Evolutionary conservation across 768 basidiomycete species (phyloP).

Genomic region (Fomitopsis pulvina): DNA sequence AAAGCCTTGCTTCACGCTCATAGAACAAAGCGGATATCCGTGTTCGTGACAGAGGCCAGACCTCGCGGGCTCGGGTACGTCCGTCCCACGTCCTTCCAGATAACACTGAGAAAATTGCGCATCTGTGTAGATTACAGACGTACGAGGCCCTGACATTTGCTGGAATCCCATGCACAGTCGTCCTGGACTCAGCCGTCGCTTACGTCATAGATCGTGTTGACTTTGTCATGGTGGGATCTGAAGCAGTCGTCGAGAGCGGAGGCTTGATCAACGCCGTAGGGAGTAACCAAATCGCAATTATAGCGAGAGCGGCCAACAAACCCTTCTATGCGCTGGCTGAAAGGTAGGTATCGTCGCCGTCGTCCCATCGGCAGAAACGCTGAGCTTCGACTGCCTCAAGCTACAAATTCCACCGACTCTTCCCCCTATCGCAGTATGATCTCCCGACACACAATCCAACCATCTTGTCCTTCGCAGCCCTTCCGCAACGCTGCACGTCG

Average conservation of each 20-base stretch:
- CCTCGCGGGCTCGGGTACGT: constrained; percentile 83
- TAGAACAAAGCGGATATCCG: constrained; percentile 87
- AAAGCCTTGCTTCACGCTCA: constrained; percentile 88
- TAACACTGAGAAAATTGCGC: constrained; percentile 5
- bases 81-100: constrained; percentile 9
- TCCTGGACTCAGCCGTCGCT: constrained; percentile 93
- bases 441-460: constrained; percentile 74
- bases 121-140: constrained; percentile 70
- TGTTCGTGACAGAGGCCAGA: constrained; percentile 95
- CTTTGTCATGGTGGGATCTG: constrained; percentile 93
- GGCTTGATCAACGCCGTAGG: constrained; percentile 90
- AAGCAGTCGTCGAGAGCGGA: constrained; percentile 97
- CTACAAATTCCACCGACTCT: constrained; percentile 96
- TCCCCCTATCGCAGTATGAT: constrained; percentile 89
- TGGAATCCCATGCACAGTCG: constrained; percentile 92
- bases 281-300: constrained; percentile 93
- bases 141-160: constrained; percentile 77
- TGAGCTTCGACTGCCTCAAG: constrained; percentile 31
- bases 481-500: not conserved
- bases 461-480: constrained; percentile 63
- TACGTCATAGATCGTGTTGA: constrained; percentile 97
- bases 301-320: constrained; percentile 90
- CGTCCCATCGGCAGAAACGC: constrained; percentile 1
- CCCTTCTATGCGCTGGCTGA: constrained; percentile 96
- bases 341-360: constrained; percentile 46